These are phyloP conservation scores for Eutypa lata DNA, from an alignment of 2,329 filamentous ascomycete species.

Conservation along the genomic window DNA sequence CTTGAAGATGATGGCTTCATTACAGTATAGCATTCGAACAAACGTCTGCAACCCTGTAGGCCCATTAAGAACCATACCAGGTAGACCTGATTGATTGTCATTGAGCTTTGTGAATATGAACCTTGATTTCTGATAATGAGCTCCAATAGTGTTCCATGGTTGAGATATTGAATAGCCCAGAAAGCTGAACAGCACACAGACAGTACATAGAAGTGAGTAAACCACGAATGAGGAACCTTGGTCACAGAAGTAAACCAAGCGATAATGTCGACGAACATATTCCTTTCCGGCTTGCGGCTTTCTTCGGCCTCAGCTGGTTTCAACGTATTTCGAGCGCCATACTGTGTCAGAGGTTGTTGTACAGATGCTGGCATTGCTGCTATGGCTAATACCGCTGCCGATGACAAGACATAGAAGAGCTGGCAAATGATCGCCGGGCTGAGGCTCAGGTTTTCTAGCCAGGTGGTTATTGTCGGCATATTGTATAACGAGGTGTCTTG, in stretches of 20 bases:
- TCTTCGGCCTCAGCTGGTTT: constrained; percentile 6
- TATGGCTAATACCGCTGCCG: constrained; percentile 38
- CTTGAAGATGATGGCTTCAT: constrained; percentile 64
- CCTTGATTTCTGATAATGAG: constrained; percentile 40
- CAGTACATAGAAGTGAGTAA: constrained; percentile 79
- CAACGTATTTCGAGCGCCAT: constrained; percentile 42
- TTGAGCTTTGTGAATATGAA: constrained; percentile 33
- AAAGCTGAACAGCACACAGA: constrained; percentile 68
- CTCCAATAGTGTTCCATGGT: constrained; percentile 51
- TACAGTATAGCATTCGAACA: constrained; percentile 71
- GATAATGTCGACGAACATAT: constrained; percentile 24
- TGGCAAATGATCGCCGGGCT: constrained; percentile 37
- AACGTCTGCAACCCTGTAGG: constrained; percentile 69
- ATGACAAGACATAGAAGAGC: constrained; percentile 43
- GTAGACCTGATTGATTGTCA: constrained; percentile 60
- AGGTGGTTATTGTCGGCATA: not conserved
- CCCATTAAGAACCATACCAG: constrained; percentile 71
- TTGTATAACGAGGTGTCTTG: not conserved
- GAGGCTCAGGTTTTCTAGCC: constrained; percentile 1
- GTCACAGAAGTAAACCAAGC: constrained; percentile 35
- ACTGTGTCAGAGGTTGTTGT: constrained; percentile 45
- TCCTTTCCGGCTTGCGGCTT: not conserved
- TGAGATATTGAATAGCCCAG: constrained; percentile 66
- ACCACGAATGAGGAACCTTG: constrained; percentile 84
- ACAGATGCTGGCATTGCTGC: constrained; percentile 42